Evolutionary conservation across 2,329 filamentous ascomycete genomes (phyloP), one percentile per base, ranked within the genome.

Genomic region (Aureobasidium lini): DNA sequence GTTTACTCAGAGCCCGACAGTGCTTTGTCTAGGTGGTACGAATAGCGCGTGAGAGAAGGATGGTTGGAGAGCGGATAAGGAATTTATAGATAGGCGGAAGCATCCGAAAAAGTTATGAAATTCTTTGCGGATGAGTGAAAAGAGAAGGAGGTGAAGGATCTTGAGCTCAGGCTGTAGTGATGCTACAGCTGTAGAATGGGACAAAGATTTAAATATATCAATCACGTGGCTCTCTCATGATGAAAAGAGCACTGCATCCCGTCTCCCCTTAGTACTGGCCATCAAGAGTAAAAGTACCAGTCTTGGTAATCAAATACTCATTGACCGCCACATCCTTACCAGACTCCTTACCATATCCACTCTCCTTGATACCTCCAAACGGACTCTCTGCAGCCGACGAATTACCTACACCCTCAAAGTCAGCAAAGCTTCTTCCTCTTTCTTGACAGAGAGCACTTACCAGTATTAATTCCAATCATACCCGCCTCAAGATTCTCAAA

Each of bases 361-460:
- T 83, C 16, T 86, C 82, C 73, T 87, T 87, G 66, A 86, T 85
- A 2, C 84, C 84, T 16, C 84, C 84, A 66, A 87, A 87, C 2
- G 84, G 84, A 23, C 81, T 81, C 67, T 87, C 84, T 0, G 84
- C 84, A 1, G 84, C 84, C 1, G 83, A 86, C n/a, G 79, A 76
- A 66, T 86, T 85, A 16, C 82, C 83, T 71, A 70, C 31, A 56
- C 11, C 31, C 8, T 10, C 23, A 11, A 29, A 13, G n/a, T 37
- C 32, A 47, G 49, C 18, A 16, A 46, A 7, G 39, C 11, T 32
- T 15, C 44, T 23, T 32, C 15, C 28, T 13, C 29, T 29, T 6
- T 8, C 23, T n/a, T n/a, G 31, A 47, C 39, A 67, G 71, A 28
- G 2, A 18, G 4, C 13, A 40, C 54, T 57, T 7, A 76, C 82